A percentile compares a stretch with the other conserved stretches of the same genome.
phyloP scores from a whole-genome alignment of 768 basidiomycete species.

The Suillus spraguei region DNA sequence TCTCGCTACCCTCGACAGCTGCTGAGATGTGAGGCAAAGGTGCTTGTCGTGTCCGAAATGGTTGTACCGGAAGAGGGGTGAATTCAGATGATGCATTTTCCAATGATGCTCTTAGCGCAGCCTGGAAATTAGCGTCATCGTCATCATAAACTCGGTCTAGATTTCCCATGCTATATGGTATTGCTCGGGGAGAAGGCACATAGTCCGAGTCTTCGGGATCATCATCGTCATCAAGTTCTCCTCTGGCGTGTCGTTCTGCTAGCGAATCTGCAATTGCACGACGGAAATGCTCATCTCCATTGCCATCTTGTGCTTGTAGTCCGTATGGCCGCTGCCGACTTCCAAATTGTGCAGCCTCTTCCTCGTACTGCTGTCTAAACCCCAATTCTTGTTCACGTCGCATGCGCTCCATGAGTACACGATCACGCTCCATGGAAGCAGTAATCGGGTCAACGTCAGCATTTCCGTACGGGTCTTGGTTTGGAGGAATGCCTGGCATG shows the following conservation, averaged over 20 bases:
- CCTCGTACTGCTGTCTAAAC: slow-evolving; percentile 58
- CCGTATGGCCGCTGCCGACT: slow-evolving; percentile 9
- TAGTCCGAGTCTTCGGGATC: slow-evolving; percentile 29
- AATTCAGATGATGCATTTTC: slow-evolving; percentile 62
- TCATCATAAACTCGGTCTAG: slow-evolving; percentile 70
- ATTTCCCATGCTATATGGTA: slow-evolving; percentile 15
- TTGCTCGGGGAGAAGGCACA: slow-evolving; percentile 8
- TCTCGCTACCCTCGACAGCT: slow-evolving; percentile 25
- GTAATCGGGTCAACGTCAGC: slow-evolving; percentile 54
- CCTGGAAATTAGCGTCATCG: slow-evolving; percentile 86
- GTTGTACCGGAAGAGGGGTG: slow-evolving; percentile 33
- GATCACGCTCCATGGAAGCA: slow-evolving; percentile 69
- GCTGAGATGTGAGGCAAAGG: slow-evolving; percentile 14
- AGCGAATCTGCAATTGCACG: slow-evolving; percentile 38
- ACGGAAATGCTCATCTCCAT: slow-evolving; percentile 61
- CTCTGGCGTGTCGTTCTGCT: slow-evolving; percentile 21
- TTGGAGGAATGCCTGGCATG: slow-evolving; percentile 27
- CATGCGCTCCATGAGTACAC: slow-evolving; percentile 63
- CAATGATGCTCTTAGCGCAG: slow-evolving; percentile 82
- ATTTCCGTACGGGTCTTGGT: slow-evolving; percentile 32
- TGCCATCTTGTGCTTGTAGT: slow-evolving; percentile 29
- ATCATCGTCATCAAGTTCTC: slow-evolving; percentile 26
- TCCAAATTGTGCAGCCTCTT: slow-evolving; percentile 35
- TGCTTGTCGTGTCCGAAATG: slow-evolving; percentile 21
- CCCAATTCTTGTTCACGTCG: slow-evolving; percentile 67